Percentiles rank a stretch among this genome's conserved stretches.
Evolutionary conservation across 2,329 filamentous ascomycete species (phyloP).

Genomic region (Colletotrichum sp.): DNA sequence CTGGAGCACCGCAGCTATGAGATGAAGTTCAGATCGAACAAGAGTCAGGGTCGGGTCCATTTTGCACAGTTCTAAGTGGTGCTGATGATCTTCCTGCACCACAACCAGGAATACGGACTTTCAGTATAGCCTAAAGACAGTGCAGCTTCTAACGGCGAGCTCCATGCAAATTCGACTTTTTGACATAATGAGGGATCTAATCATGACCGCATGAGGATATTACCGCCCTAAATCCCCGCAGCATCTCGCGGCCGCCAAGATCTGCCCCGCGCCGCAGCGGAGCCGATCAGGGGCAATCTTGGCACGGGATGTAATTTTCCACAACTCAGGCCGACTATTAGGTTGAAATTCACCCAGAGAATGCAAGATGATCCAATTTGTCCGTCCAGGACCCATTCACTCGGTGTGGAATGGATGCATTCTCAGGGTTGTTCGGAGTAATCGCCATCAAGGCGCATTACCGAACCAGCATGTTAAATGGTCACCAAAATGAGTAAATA

Average conservation of each 20-base stretch:
- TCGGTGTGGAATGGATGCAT: background rate
- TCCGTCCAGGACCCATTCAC: background rate
- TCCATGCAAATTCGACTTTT: background rate
- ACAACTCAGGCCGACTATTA: background rate
- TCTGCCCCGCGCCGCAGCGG: background rate
- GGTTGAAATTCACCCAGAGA: background rate
- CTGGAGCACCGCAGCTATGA: background rate
- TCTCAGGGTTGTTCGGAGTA: background rate
- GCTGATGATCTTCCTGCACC: background rate
- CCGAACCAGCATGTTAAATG: background rate
- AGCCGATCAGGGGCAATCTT: background rate
- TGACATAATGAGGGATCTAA: no score
- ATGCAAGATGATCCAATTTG: background rate
- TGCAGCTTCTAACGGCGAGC: background rate
- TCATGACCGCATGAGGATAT: background rate
- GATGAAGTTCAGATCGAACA: background rate
- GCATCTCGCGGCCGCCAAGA: background rate
- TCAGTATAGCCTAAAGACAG: background rate
- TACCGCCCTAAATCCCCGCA: background rate
- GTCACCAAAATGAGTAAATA: background rate
- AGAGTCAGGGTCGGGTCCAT: background rate
- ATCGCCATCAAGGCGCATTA: background rate
- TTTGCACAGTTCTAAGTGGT: background rate
- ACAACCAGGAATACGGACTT: background rate
- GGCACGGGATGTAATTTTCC: background rate